Conservation (phyloP, 1,284 basidiomycete species). For the Agroathelia rolfsii region DNA sequence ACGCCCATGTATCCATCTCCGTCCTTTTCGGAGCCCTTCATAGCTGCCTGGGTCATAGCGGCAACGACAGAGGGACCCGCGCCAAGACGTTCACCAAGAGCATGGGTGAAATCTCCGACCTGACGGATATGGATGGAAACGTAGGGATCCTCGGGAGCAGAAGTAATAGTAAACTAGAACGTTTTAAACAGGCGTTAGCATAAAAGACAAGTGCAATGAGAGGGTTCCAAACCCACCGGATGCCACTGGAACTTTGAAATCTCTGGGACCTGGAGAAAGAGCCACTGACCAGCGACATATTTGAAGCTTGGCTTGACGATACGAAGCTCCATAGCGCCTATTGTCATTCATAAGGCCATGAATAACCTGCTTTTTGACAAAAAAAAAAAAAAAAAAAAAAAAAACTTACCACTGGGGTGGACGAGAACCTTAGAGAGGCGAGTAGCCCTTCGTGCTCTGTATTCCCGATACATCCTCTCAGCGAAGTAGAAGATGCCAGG, state of each 20-base stretch:
- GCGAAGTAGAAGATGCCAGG: slow-evolving; percentile 79
- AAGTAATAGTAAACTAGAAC: slow-evolving; percentile 83
- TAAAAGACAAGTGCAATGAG: background rate
- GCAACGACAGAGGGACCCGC: slow-evolving; percentile 69
- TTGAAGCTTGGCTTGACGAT: slow-evolving; percentile 84
- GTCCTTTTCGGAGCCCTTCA: slow-evolving; percentile 62
- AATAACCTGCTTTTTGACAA: slow-evolving; percentile 8
- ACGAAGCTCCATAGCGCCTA: slow-evolving; percentile 81
- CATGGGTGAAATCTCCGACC: slow-evolving; percentile 80
- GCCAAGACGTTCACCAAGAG: slow-evolving; percentile 73
- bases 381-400: slow-evolving; percentile 4
- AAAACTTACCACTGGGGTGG: slow-evolving; percentile 63
- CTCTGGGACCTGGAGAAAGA: slow-evolving; percentile 81
- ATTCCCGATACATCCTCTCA: slow-evolving; percentile 74
- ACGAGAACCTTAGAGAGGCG: slow-evolving; percentile 71
- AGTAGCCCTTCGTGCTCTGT: slow-evolving; percentile 66
- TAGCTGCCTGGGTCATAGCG: slow-evolving; percentile 62
- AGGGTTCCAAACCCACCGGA: slow-evolving; percentile 47
- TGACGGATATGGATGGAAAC: slow-evolving; percentile 85
- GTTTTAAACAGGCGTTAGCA: slow-evolving; percentile 9
- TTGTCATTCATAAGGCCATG: no score
- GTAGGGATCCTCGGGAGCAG: slow-evolving; percentile 84
- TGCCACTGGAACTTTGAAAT: slow-evolving; percentile 83
- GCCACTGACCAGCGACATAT: slow-evolving; percentile 85
- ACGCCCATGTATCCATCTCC: slow-evolving; percentile 34